Evolutionary conservation across 441 rosid species (phyloP).

Genomic region (Populus tomentosa): DNA sequence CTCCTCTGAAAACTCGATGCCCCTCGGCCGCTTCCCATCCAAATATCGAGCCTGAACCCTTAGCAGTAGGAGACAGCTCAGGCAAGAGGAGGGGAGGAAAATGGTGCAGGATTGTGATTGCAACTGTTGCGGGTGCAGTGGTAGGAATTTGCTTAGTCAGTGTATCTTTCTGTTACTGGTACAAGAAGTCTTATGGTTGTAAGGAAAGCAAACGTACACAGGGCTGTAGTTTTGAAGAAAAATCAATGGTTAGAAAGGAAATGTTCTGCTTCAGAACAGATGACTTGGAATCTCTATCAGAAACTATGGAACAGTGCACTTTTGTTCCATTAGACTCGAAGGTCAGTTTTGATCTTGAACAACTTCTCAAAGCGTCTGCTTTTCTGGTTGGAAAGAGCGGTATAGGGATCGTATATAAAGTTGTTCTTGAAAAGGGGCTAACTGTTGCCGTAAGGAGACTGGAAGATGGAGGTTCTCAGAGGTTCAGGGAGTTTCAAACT

Average conservation of each 20-base stretch:
- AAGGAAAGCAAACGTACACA: constrained; percentile 25
- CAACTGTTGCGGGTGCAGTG: constrained; percentile 49
- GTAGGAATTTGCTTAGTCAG: constrained; percentile 63
- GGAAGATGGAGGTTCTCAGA: constrained; percentile 48
- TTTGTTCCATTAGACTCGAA: constrained; percentile 60
- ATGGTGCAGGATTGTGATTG: constrained; percentile 30
- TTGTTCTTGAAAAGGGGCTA: constrained; percentile 76
- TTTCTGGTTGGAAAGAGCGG: constrained; percentile 87
- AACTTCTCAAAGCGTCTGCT: constrained; percentile 90
- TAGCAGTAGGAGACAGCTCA: constrained; percentile 4
- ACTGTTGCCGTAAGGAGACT: constrained; percentile 78
- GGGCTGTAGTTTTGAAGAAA: constrained; percentile 25
- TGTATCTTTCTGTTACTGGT: constrained; percentile 63
- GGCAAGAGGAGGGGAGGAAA: not conserved
- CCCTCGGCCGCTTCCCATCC: constrained; percentile 20
- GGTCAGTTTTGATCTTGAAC: constrained; percentile 74
- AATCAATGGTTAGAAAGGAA: constrained; percentile 31
- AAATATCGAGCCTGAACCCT: constrained; percentile 6
- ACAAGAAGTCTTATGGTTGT: constrained; percentile 38
- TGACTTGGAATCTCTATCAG: constrained; percentile 50
- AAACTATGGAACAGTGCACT: constrained; percentile 62
- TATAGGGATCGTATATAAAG: constrained; percentile 81
- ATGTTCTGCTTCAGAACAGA: constrained; percentile 40
- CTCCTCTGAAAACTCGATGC: constrained; percentile 45
- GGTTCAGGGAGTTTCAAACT: constrained; percentile 84